A percentile compares a stretch with the other conserved stretches of the same genome.
Evolutionary conservation across 345 rosid species (phyloP).

Genomic region (Hevea brasiliensis): DNA sequence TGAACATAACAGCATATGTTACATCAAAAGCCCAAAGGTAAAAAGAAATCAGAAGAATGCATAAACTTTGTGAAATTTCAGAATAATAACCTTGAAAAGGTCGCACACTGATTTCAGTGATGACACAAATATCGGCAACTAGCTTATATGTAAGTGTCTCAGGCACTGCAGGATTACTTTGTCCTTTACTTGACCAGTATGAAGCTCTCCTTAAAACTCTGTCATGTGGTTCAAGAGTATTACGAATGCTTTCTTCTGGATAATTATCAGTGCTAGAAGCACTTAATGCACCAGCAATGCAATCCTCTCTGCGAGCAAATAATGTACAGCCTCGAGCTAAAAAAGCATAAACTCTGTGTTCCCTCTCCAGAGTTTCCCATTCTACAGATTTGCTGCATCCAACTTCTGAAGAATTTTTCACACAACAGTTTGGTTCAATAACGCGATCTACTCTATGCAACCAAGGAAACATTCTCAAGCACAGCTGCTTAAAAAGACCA

Average conservation of each 20-base stretch:
- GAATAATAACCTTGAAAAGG: slow-evolving; percentile 71
- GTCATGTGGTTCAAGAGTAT: slow-evolving; percentile 64
- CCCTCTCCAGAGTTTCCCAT: slow-evolving; percentile 49
- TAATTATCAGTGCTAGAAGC: slow-evolving; percentile 94
- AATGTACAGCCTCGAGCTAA: slow-evolving; percentile 49
- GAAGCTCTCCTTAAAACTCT: slow-evolving; percentile 52
- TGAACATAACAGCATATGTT: slow-evolving; percentile 30
- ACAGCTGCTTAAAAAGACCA: slow-evolving; percentile 61
- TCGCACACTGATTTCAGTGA: slow-evolving; percentile 66
- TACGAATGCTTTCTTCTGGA: slow-evolving; percentile 71
- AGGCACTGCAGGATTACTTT: slow-evolving; percentile 61
- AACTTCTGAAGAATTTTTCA: slow-evolving; percentile 36
- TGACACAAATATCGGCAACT: slow-evolving; percentile 60
- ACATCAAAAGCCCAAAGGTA: slow-evolving; percentile 16
- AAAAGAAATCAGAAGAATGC: neutral
- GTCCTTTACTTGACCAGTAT: slow-evolving; percentile 95
- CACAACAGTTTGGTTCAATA: slow-evolving; percentile 28
- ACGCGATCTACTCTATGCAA: slow-evolving; percentile 49
- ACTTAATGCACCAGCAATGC: slow-evolving; percentile 55
- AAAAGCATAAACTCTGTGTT: slow-evolving; percentile 70
- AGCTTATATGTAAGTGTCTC: slow-evolving; percentile 80
- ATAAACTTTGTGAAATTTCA: slow-evolving; percentile 2
- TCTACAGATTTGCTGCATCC: slow-evolving; percentile 52
- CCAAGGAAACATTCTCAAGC: slow-evolving; percentile 68
- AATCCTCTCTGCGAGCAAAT: slow-evolving; percentile 39